Evolutionary conservation across 306 rosid genomes (phyloP).

Genomic region (Trifolium subterraneum): DNA sequence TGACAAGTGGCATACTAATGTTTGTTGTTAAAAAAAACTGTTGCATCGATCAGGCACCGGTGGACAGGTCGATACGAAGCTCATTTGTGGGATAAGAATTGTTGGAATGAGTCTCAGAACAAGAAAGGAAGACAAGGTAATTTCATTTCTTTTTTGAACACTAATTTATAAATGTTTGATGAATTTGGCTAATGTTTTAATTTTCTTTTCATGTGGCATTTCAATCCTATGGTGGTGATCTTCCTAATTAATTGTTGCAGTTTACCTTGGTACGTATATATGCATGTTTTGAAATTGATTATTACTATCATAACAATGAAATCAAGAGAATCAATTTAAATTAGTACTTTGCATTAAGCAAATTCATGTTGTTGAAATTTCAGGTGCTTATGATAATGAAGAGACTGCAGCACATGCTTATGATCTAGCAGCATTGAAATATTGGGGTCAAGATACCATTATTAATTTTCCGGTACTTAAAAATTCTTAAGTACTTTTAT

Average conservation of each 20-base stretch:
- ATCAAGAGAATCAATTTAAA: neutral
- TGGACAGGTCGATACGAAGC: slow-evolving; percentile 97
- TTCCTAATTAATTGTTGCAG: slow-evolving; percentile 45
- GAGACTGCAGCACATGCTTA: slow-evolving; percentile 95
- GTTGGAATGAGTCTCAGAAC: slow-evolving; percentile 91
- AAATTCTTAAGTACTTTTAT: neutral
- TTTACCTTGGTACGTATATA: slow-evolving; percentile 69
- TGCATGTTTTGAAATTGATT: neutral
- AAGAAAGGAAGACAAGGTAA: slow-evolving; percentile 96
- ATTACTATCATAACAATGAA: neutral
- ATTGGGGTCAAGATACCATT: slow-evolving; percentile 92
- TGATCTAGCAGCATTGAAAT: slow-evolving; percentile 94
- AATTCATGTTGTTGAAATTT: neutral
- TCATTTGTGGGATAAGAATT: slow-evolving; percentile 95
- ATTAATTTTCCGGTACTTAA: slow-evolving; percentile 75
- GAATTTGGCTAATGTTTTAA: neutral
- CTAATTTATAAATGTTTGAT: neutral
- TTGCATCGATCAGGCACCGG: slow-evolving; percentile 48
- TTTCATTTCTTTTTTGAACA: neutral
- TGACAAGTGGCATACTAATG: neutral
- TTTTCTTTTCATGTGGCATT: slow-evolving; percentile 9
- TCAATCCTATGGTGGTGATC: slow-evolving; percentile 34
- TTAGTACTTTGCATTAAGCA: neutral
- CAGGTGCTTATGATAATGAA: slow-evolving; percentile 95
- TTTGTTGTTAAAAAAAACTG: neutral